phyloP scores from a whole-genome alignment of 768 basidiomycete species.

The Tylopilus sp. region DNA sequence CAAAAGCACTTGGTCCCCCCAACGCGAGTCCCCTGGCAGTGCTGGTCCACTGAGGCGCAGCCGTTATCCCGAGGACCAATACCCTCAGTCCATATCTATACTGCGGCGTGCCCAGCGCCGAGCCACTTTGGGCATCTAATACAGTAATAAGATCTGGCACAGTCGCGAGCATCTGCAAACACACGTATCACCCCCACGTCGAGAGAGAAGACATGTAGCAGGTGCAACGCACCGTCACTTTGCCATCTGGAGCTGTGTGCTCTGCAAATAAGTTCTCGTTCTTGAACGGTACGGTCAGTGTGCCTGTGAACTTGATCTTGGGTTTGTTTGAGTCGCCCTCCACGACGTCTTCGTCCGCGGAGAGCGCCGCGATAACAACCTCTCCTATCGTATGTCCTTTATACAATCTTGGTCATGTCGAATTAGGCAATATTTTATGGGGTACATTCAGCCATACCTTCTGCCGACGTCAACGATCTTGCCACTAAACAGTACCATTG shows the following conservation, averaged over 20 bases:
- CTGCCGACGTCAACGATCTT: constrained; percentile 55
- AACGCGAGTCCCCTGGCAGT: constrained; percentile 46
- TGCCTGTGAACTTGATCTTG: constrained; percentile 25
- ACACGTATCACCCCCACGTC: constrained; percentile 1
- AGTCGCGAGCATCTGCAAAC: constrained; percentile 43
- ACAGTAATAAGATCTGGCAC: constrained; percentile 68
- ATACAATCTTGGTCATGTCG: constrained; percentile 19
- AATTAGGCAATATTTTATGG: not conserved
- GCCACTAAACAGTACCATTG: constrained; percentile 49
- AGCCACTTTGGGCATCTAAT: constrained; percentile 58
- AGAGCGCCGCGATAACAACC: constrained; percentile 29
- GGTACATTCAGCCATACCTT: constrained; percentile 15
- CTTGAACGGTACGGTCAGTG: constrained; percentile 55
- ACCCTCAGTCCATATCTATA: constrained; percentile 61
- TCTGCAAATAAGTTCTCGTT: constrained; percentile 59
- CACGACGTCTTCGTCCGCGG: constrained; percentile 26
- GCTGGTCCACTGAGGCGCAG: constrained; percentile 53
- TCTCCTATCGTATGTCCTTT: constrained; percentile 41
- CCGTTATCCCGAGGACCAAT: constrained; percentile 45
- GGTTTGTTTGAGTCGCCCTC: constrained; percentile 22
- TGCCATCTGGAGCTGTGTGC: constrained; percentile 30
- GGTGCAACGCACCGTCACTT: constrained; percentile 14
- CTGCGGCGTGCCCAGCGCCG: constrained; percentile 60
- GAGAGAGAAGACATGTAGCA: not conserved
- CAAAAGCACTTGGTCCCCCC: constrained; percentile 54